These are phyloP conservation scores for Colletotrichum cordylinicola DNA, from an alignment of 2,329 filamentous ascomycete genomes.

Conservation along the genomic window DNA sequence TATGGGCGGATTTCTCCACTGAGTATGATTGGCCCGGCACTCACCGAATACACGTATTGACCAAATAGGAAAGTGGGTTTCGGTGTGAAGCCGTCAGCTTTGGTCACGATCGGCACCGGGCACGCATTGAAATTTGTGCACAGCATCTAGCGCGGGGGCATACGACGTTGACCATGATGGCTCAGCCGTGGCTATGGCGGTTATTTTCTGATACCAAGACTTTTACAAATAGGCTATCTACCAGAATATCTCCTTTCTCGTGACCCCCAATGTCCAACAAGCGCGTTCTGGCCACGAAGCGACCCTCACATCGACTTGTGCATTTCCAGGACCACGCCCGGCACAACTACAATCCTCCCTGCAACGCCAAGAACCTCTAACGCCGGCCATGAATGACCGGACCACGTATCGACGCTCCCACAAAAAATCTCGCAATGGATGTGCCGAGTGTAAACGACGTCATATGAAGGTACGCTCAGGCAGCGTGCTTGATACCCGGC, in stretches of 20 bases:
- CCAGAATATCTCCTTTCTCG: not conserved
- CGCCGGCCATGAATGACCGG: not conserved
- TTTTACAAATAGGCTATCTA: not conserved
- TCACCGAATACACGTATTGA: not conserved
- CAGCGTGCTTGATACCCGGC: not conserved
- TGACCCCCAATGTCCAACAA: not conserved
- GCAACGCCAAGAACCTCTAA: not conserved
- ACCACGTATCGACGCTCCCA: slow-evolving; percentile 21
- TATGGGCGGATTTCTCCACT: not conserved
- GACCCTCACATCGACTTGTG: not conserved
- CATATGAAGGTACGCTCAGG: slow-evolving; percentile 33
- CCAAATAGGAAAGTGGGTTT: not conserved
- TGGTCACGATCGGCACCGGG: not conserved
- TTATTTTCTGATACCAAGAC: not conserved
- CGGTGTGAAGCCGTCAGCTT: not conserved
- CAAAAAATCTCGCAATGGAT: slow-evolving; percentile 37
- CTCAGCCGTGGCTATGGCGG: not conserved
- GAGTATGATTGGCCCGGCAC: not conserved
- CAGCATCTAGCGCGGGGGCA: not conserved
- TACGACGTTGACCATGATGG: not conserved
- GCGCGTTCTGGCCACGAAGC: not conserved
- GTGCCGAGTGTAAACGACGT: slow-evolving; percentile 35
- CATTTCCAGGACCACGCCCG: not conserved
- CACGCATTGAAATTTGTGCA: not conserved
- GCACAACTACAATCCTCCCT: not conserved